These are phyloP conservation scores for Blastobotrys terrestris DNA, from an alignment of 805 yeast genomes.

Conservation along the genomic window DNA sequence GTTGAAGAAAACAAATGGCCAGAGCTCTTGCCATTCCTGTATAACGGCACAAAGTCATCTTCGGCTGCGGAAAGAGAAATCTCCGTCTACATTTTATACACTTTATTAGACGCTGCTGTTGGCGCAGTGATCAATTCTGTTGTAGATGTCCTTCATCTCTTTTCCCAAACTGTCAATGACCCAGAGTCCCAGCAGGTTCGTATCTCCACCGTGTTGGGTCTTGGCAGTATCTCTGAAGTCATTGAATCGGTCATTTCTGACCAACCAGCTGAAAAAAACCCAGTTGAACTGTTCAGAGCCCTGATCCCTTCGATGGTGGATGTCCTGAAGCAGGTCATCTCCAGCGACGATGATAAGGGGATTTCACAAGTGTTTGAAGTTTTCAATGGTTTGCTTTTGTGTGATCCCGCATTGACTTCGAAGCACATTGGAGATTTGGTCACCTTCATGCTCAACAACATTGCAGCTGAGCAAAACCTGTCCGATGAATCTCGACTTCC, in stretches of 20 bases:
- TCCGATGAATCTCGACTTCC: slow-evolving; percentile 80
- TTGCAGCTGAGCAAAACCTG: slow-evolving; percentile 54
- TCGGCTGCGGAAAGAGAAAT: slow-evolving; percentile 65
- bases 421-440: slow-evolving; percentile 63
- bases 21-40: slow-evolving; percentile 63
- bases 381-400: slow-evolving; percentile 68
- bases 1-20: slow-evolving; percentile 68
- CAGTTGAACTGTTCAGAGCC: slow-evolving; percentile 49
- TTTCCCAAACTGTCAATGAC: slow-evolving; percentile 58
- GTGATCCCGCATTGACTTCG: slow-evolving; percentile 76
- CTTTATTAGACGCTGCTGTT: slow-evolving; percentile 67
- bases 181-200: slow-evolving; percentile 64
- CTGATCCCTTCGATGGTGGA: slow-evolving; percentile 75
- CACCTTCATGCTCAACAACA: slow-evolving; percentile 60
- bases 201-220: slow-evolving; percentile 73
- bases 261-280: slow-evolving; percentile 42
- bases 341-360: slow-evolving; percentile 62
- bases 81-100: slow-evolving; percentile 70
- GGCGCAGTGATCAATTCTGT: slow-evolving; percentile 57
- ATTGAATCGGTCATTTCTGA: slow-evolving; percentile 52
- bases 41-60: slow-evolving; percentile 55
- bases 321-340: slow-evolving; percentile 69
- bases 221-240: slow-evolving; percentile 45
- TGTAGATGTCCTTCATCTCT: slow-evolving; percentile 64
- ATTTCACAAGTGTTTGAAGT: slow-evolving; percentile 76